Base-by-base conservation (phyloP, 2,329 filamentous ascomycete species). In the Aspergillus quadrilineatus region DNA sequence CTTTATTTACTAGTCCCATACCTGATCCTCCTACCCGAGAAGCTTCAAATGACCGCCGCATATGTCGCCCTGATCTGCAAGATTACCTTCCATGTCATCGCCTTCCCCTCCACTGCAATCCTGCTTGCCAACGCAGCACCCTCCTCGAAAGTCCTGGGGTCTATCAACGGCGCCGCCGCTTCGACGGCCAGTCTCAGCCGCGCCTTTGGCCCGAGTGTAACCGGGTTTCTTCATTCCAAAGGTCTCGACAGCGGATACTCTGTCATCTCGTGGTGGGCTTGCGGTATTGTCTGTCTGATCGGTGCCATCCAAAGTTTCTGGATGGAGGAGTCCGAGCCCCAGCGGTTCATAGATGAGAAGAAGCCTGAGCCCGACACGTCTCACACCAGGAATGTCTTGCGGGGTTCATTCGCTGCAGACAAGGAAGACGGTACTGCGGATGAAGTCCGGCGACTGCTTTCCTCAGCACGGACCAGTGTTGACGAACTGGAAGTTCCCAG, bases 261-360 rank as follows among this genome's bases (percentile, higher is more conserved):
- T 4, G 92, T 92, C 17, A 80, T 97, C 34, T 89, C 92, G 0
- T 99, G 94, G 93, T 99, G 94, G 94, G 87, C 86, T 60, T 92
- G 88, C 62, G 90, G 89, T 7, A 67, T 89, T 3, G 85, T 97
- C 32, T 90, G 91, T 34, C 75, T 90, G 9, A 73, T 85, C 12
- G 94, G 92, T 45, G 90, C 88, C 1, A 76, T 89, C 50, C 79
- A 94, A 66, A 90, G 89, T 72, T 80, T 91, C 58, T 85, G 85
- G 70, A 89, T 97, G 74, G 85, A 85, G 36, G 89, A 93, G 66
- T 79, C 82, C 12, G 77, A 79, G 50, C 59, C 76, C 69, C 59
- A 67, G 67, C 39, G 68, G 66, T 62, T 64, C 51, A 73, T 75
- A 17, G 76, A 78, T 45, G 79, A 80, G 53, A 68, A 73, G 49